Base-by-base conservation (phyloP, 2,329 filamentous ascomycete species). In the Sclerotinia glacialis region DNA sequence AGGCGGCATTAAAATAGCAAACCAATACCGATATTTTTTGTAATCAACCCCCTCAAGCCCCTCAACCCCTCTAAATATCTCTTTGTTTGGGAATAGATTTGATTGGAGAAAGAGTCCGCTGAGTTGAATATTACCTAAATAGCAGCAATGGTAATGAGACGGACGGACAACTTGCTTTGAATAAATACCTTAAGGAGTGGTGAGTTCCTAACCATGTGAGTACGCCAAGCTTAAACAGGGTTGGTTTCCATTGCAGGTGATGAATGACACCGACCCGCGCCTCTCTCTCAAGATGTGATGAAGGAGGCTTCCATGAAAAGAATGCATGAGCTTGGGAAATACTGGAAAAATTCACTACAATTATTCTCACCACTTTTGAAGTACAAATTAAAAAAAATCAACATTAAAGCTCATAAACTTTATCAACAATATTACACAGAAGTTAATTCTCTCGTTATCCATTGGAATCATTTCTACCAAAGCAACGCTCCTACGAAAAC, bases 251-350 rank as follows among this genome's bases (percentile, higher is more conserved):
- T 49, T 61, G 37, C 37, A 40, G 37, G 12, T 40, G 44, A 61
- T 60, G 42, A 28, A 65, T 61, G 64, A 46, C 64, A 66, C 61
- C 47, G 55, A 55, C 47, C 64, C 54, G 64, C 64, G 34, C 54
- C 23, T 34, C 52, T 58, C 23, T 34, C 52, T 58, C 46, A 42
- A 63, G 34, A 42, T 42, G 60, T 52, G 44, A 59, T 37, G 37
- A 37, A 40, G 21, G 16, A 65, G 52, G 63, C 63, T 65, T 65
- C 42, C 18, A 59, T 65, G 53, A 54, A 40, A 34, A n/a, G 44
- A 50, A 40, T 59, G 31, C 28, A 40, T 50, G 46, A 18, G 28
- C 40, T 47, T 52, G 4, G 34, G 18, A 40, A 58, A 44, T 18
- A 40, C 46, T 14, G 4, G 44, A 21, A 23, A 11, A 26, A 61